Evolutionary conservation across 768 basidiomycete species (phyloP).

Genomic region (Vararia minispora): DNA sequence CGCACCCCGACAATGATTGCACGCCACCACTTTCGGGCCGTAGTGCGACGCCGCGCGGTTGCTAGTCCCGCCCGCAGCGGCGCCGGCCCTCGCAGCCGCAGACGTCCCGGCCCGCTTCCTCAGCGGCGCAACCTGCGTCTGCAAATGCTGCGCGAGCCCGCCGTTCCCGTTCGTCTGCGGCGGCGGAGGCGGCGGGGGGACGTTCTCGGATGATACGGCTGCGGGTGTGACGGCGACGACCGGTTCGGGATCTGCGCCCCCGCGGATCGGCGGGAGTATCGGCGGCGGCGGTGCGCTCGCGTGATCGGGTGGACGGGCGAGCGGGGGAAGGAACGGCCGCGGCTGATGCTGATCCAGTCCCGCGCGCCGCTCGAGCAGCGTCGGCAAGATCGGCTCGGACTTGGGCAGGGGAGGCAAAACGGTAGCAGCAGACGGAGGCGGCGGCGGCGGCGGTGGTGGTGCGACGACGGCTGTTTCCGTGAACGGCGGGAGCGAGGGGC

Average conservation of each 20-base stretch:
- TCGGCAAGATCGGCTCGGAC: conserved; percentile 12
- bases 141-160: no score
- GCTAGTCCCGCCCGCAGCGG: conserved; percentile 45
- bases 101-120: conserved; percentile 60
- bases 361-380: conserved; percentile 10
- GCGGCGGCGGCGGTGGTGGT: no score
- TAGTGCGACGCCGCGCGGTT: conserved; percentile 47
- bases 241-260: conserved; percentile 13
- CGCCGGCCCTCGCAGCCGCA: conserved; percentile 42
- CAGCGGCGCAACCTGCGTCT: conserved; percentile 7
- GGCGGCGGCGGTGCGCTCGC: conserved; percentile 16
- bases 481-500: conserved; percentile 18
- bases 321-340: conserved; percentile 11
- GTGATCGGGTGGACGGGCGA: conserved; percentile 9
- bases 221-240: conserved; percentile 28
- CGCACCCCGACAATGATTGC: conserved; percentile 82
- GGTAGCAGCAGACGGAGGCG: conserved; percentile 4
- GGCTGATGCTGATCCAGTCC: conserved; percentile 7
- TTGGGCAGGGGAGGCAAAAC: conserved; percentile 11
- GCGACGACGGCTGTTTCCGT: conserved; percentile 11
- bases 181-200: conserved; percentile 21
- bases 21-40: conserved; percentile 80
- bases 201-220: conserved; percentile 42
- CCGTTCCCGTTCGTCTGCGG: no score
- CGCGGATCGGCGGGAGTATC: conserved; percentile 16